These are phyloP conservation scores for Lodderomyces oxycetoniae DNA, from an alignment of 1,139 yeast species.

Conservation along the genomic window DNA sequence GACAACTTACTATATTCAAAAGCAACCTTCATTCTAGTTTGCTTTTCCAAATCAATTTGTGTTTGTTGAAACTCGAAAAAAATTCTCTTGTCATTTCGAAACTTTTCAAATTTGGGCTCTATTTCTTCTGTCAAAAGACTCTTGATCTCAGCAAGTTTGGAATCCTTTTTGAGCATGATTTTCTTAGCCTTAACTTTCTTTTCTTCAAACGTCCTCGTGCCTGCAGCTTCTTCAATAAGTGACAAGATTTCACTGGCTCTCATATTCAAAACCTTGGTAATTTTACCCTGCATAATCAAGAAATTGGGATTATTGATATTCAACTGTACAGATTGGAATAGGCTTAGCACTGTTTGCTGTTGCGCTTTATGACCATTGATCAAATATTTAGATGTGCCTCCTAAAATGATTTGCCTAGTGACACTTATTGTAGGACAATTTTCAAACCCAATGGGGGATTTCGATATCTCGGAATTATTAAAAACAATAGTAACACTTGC, in stretches of 20 bases:
- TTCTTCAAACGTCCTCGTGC: constrained; percentile 93
- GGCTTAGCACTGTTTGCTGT: constrained; percentile 83
- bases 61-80: constrained; percentile 84
- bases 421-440: constrained; percentile 78
- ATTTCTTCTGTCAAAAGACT: constrained; percentile 76
- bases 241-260: constrained; percentile 86
- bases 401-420: constrained; percentile 85
- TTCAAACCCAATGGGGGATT: constrained; percentile 86
- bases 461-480: constrained; percentile 71
- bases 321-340: constrained; percentile 91
- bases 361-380: constrained; percentile 97
- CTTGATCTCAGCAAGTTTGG: constrained; percentile 74
- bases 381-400: constrained; percentile 87
- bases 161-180: constrained; percentile 87
- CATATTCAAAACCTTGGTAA: constrained; percentile 96
- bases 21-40: constrained; percentile 71
- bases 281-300: constrained; percentile 96
- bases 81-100: constrained; percentile 74
- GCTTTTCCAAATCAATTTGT: constrained; percentile 73
- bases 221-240: constrained; percentile 96
- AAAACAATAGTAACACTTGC: constrained; percentile 96
- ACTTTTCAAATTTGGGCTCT: constrained; percentile 83
- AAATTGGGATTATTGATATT: constrained; percentile 96
- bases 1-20: constrained; percentile 58
- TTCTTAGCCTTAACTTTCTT: constrained; percentile 88